phyloP scores from a whole-genome alignment of 2,329 filamentous ascomycete species.

The Calcarisporium arbuscula region DNA sequence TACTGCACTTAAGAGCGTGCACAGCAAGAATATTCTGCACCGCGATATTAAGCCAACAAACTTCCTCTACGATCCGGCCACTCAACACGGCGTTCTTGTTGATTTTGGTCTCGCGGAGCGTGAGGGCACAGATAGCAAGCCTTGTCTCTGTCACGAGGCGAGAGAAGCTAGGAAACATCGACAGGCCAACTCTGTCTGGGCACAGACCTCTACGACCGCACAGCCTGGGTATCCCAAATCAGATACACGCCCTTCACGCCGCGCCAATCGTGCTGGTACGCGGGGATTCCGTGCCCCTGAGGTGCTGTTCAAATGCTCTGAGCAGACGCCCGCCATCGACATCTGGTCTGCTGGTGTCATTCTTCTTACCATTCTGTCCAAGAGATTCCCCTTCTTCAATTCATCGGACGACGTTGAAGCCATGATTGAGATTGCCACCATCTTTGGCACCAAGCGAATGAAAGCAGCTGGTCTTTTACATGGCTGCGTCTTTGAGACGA shows the following conservation, averaged over 20 bases:
- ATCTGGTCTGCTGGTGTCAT: conserved; percentile 98
- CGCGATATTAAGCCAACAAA: conserved; percentile 97
- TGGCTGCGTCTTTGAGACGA: conserved; percentile 87
- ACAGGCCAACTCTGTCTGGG: conserved; percentile 52
- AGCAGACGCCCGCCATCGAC: conserved; percentile 89
- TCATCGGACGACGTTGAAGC: conserved; percentile 97
- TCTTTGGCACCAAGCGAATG: conserved; percentile 85
- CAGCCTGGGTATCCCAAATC: conserved; percentile 77
- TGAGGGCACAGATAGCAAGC: conserved; percentile 68
- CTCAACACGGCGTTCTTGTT: conserved; percentile 83
- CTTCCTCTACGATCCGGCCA: conserved; percentile 82
- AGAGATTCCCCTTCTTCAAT: conserved; percentile 97
- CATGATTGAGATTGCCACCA: conserved; percentile 93
- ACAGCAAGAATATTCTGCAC: conserved; percentile 79
- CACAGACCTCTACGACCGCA: conserved; percentile 40
- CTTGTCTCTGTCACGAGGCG: conserved; percentile 73
- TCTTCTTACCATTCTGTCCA: conserved; percentile 84
- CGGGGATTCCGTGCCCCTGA: conserved; percentile 94
- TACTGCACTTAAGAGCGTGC: conserved; percentile 75
- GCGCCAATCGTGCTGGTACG: conserved; percentile 91
- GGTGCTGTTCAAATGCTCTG: conserved; percentile 93
- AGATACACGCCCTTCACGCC: conserved; percentile 78
- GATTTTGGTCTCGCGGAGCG: conserved; percentile 96
- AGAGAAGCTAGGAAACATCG: conserved; percentile 54
- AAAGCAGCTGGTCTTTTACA: conserved; percentile 74